phyloP scores from a whole-genome alignment of 148 eudicot genomes.

The Rhododendron mucronatum region DNA sequence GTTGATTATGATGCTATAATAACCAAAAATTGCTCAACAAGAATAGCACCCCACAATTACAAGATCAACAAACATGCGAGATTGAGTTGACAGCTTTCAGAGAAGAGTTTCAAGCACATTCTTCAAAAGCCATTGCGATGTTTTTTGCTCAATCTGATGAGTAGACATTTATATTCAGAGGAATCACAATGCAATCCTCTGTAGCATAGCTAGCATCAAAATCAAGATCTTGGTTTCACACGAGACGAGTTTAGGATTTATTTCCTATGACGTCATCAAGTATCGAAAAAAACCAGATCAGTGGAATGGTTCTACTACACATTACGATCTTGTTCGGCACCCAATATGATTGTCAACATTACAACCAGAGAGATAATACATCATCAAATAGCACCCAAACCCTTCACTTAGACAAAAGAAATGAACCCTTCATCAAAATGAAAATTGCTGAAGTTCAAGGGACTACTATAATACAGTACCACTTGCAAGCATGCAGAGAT shows the following conservation, averaged over 20 bases:
- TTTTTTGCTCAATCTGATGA: neutral
- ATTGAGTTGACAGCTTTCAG: neutral
- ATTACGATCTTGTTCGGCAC: neutral
- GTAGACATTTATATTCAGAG: neutral
- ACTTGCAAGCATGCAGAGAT: neutral
- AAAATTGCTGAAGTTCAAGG: neutral
- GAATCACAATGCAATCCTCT: neutral
- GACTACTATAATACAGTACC: neutral
- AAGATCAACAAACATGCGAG: neutral
- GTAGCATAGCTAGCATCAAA: neutral
- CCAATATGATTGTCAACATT: neutral
- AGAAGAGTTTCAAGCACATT: neutral
- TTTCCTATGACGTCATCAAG: neutral
- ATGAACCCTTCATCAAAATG: neutral
- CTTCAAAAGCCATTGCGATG: neutral
- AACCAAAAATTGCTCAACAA: neutral
- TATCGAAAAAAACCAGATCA: neutral
- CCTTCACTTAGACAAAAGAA: neutral
- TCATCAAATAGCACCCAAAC: neutral
- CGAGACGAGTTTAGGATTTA: neutral
- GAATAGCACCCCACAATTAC: neutral
- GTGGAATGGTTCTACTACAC: neutral
- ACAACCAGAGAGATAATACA: neutral
- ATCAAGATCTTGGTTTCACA: neutral
- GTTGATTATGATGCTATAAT: neutral